These are phyloP conservation scores for Cyathus olla DNA, from an alignment of 1,284 basidiomycete species.

Conservation along the genomic window DNA sequence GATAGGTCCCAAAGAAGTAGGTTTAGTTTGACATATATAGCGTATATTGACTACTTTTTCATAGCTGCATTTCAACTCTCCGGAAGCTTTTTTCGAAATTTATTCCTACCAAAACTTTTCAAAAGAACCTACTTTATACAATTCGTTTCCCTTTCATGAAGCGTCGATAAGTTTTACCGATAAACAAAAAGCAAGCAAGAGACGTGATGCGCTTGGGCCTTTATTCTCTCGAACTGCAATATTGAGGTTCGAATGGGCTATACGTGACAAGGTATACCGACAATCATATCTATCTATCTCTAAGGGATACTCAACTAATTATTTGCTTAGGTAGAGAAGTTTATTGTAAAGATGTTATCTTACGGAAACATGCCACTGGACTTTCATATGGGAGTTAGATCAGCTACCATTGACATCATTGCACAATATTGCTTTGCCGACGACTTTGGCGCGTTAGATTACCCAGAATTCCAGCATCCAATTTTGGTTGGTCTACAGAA, in stretches of 20 bases:
- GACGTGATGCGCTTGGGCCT: conserved; percentile 43
- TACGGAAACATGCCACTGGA: conserved; percentile 34
- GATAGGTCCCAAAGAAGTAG: conserved; percentile 44
- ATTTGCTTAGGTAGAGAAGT: conserved; percentile 40
- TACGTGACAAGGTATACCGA: conserved; percentile 27
- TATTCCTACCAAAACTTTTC: conserved; percentile 44
- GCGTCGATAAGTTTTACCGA: conserved; percentile 46
- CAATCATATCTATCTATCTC: neutral
- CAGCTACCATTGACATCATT: conserved; percentile 46
- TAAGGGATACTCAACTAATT: no score
- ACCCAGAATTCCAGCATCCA: conserved; percentile 39
- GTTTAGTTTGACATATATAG: neutral
- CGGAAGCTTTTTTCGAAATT: conserved; percentile 44
- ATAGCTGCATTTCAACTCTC: conserved; percentile 49
- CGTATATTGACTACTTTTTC: neutral
- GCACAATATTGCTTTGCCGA: conserved; percentile 46
- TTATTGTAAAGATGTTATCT: conserved; percentile 32
- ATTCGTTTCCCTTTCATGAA: conserved; percentile 40
- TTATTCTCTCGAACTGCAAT: conserved; percentile 51
- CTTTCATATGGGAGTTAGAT: conserved; percentile 42
- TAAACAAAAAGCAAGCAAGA: conserved; percentile 38
- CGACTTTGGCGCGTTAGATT: conserved; percentile 28
- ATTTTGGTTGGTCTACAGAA: conserved; percentile 37
- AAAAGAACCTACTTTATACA: conserved; percentile 43
- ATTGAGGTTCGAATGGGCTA: conserved; percentile 36